Evolutionary conservation across 2,329 filamentous ascomycete genomes (phyloP).

Genomic region (Piedraia hortae): DNA sequence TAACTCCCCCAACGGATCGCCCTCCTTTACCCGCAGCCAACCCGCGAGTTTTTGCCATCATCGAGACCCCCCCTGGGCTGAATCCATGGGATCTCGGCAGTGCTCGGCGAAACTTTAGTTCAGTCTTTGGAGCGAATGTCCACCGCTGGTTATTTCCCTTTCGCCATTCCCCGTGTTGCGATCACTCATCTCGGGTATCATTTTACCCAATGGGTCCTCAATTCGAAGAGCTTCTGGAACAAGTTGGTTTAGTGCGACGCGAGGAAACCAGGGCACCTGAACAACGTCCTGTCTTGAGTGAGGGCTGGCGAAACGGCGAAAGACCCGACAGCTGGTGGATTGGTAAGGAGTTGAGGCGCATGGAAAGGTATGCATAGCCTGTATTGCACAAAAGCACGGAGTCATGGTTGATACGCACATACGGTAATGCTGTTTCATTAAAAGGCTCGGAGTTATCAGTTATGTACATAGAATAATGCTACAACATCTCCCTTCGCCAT

Average conservation of each 20-base stretch:
- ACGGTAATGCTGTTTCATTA: too few relatives aligned
- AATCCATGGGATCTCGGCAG: slow-evolving; percentile 64
- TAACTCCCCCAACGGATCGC: slow-evolving; percentile 13
- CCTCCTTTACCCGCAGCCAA: slow-evolving; percentile 11
- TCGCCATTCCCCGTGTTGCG: slow-evolving; percentile 42
- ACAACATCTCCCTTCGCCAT: slow-evolving; percentile 83
- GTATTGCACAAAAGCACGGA: too few relatives aligned
- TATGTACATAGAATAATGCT: neutral
- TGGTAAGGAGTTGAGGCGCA: slow-evolving; percentile 9
- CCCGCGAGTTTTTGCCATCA: slow-evolving; percentile 46
- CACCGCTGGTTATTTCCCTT: slow-evolving; percentile 64
- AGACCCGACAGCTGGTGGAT: slow-evolving; percentile 10
- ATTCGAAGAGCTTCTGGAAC: slow-evolving; percentile 10
- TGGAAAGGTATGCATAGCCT: neutral
- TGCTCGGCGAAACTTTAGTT: slow-evolving; percentile 37
- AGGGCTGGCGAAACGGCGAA: slow-evolving; percentile 12
- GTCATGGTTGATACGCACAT: too few relatives aligned
- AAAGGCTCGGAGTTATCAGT: neutral
- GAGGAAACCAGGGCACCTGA: too few relatives aligned
- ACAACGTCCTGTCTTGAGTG: too few relatives aligned
- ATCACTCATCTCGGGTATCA: slow-evolving; percentile 20
- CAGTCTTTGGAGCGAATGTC: slow-evolving; percentile 46
- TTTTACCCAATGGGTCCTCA: slow-evolving; percentile 12
- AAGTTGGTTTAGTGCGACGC: slow-evolving; percentile 9
- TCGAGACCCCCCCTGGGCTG: slow-evolving; percentile 43